phyloP scores from a whole-genome alignment of 2,329 filamentous ascomycete species.

The Xylogone sp. region DNA sequence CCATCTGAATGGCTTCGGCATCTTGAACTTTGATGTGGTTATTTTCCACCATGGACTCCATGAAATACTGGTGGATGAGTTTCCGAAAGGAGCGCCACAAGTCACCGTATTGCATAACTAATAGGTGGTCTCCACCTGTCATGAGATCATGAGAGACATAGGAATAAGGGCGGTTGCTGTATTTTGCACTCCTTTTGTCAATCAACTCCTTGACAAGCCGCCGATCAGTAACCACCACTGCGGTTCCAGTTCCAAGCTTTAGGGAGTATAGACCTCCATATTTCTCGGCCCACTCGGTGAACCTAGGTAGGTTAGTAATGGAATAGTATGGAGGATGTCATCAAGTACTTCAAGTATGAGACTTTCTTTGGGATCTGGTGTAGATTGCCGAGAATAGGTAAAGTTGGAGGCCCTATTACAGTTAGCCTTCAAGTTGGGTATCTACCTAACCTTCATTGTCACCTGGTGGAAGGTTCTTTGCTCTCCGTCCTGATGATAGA shows the following conservation, averaged over 20 bases:
- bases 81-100: slow-evolving; percentile 44
- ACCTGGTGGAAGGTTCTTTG: neutral
- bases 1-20: slow-evolving; percentile 45
- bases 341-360: slow-evolving; percentile 23
- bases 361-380: slow-evolving; percentile 20
- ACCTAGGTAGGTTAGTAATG: slow-evolving; percentile 22
- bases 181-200: slow-evolving; percentile 14
- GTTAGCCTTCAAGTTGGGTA: slow-evolving; percentile 7
- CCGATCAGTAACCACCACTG: slow-evolving; percentile 9
- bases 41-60: slow-evolving; percentile 39
- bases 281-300: slow-evolving; percentile 38
- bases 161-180: slow-evolving; percentile 35
- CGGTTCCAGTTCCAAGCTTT: slow-evolving; percentile 12
- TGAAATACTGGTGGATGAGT: slow-evolving; percentile 40
- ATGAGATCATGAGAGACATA: slow-evolving; percentile 40
- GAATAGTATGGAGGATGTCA: neutral
- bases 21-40: slow-evolving; percentile 38
- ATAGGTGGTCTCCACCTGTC: slow-evolving; percentile 39
- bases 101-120: slow-evolving; percentile 42
- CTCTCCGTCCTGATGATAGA: neutral
- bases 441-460: neutral
- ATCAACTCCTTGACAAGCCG: slow-evolving; percentile 11
- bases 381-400: slow-evolving; percentile 16
- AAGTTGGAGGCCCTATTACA: slow-evolving; percentile 11
- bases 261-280: slow-evolving; percentile 38